Evolutionary conservation across 2,329 filamentous ascomycete species (phyloP), one percentile per base, ranked within the genome.

Genomic region (Gyromitra esculenta): DNA sequence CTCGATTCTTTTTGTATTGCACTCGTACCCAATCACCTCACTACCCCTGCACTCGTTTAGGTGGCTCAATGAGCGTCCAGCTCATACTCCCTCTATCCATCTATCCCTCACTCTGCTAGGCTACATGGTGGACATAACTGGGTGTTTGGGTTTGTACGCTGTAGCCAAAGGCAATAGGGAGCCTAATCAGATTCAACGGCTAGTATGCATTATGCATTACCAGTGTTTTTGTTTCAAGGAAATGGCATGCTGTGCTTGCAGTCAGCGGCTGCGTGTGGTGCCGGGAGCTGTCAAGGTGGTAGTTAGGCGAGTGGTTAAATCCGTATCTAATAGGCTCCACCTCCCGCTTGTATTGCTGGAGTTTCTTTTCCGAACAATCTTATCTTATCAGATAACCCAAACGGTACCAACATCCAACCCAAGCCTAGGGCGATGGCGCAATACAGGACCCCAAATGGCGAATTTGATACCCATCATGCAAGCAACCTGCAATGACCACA

Each of bases 331-430:
- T 45, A 11, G 43, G 15, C 48, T 21, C 48, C 48, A 4, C 48
- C n/a, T 52, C 48, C 48, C 48, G 6, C 48, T n/a, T 15, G 43
- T 15, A 5, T 5, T 45, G 43, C 25, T 21, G 1, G 18, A 43
- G 41, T 31, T 66, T 66, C 50, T 57, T 56, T 48, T 68, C 7
- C 39, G 65, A 57, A 68, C 25, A 68, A 68, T 68, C 65, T 68
- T 68, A 68, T 68, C 65, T 68, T 45, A 68, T 68, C 65, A 59
- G 65, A 68, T 68, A 18, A 9, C 25, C 48, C 35, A 67, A 57
- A 57, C 11, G n/a, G 41, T n/a, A 18, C 62, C 43, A 64, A 50
- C 43, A 21, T 13, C 48, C 64, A 54, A 54, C 50, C 54, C 15
- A 37, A n/a, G 9, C 7, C 37, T 41, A n/a, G 57, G 57, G 54